Evolutionary conservation across 148 eudicot species (phyloP).

Genomic region (Linanthus parryae): DNA sequence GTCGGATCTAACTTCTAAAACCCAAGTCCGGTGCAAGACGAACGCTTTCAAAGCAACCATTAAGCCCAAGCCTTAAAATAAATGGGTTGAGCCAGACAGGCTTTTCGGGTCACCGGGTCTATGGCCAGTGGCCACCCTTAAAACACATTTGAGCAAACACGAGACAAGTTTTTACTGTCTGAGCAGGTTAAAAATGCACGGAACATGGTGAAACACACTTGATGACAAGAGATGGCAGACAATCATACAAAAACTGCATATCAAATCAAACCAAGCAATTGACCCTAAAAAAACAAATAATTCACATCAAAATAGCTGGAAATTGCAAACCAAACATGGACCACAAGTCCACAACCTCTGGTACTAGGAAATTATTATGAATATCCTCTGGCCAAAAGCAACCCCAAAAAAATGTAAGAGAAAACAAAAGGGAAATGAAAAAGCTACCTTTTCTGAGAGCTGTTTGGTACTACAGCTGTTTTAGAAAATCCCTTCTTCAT

Average conservation of each 20-base stretch:
- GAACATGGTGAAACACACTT: background rate
- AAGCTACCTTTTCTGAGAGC: conserved; percentile 80
- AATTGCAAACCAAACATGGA: too few species aligned
- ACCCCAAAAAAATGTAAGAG: conserved; percentile 1
- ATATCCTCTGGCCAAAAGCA: conserved; percentile 41
- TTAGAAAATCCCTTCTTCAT: conserved; percentile 54
- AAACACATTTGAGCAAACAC: background rate
- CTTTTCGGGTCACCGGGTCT: too few species aligned
- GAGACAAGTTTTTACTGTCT: background rate
- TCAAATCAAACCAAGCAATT: background rate
- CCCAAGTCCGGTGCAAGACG: too few species aligned
- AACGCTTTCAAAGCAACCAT: too few species aligned
- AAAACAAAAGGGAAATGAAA: conserved; percentile 11
- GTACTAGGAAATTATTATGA: conserved; percentile 26
- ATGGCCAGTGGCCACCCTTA: too few species aligned
- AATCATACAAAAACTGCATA: background rate
- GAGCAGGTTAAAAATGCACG: conserved; percentile 2
- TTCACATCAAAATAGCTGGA: too few species aligned
- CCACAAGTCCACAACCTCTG: conserved; percentile 30
- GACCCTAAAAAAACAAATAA: conserved; percentile 11
- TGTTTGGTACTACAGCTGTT: conserved; percentile 70
- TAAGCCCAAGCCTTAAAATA: too few species aligned
- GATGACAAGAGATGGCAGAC: background rate
- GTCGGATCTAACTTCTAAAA: too few species aligned
- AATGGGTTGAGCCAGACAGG: too few species aligned